These are phyloP conservation scores for Breviolum minutum DNA, from an alignment of 73 alveolate species.

Conservation along the genomic window DNA sequence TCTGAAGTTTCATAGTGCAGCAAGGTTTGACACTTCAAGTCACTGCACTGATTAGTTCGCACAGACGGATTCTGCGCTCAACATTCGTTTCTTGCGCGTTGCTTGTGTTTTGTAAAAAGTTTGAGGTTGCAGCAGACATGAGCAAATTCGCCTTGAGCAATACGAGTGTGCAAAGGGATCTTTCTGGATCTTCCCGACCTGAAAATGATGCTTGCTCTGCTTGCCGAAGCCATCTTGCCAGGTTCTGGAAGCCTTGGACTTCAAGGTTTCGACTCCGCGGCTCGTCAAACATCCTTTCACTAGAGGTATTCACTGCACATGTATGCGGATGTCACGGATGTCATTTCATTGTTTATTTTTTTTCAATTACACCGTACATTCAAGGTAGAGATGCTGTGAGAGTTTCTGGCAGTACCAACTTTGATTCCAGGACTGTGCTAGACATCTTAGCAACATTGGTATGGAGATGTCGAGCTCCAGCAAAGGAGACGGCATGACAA, in stretches of 20 bases:
- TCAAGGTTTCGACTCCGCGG: not conserved
- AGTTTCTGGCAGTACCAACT: not conserved
- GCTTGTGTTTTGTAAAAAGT: not conserved
- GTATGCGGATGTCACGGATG: too few species aligned
- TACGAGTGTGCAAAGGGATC: too few species aligned
- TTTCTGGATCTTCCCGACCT: not conserved
- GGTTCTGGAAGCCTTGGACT: constrained; percentile 1
- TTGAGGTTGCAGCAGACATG: not conserved
- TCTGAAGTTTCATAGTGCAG: too few species aligned
- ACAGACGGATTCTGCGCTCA: too few species aligned
- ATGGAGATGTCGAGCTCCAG: not conserved
- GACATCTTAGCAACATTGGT: not conserved
- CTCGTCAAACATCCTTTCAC: not conserved
- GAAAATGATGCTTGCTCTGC: not conserved
- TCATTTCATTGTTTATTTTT: too few species aligned
- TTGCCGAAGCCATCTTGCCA: not conserved
- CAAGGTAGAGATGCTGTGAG: not conserved
- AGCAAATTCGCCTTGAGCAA: not conserved
- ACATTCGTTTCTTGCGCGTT: not conserved
- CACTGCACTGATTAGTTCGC: too few species aligned
- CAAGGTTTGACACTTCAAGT: too few species aligned
- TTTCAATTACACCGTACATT: not conserved
- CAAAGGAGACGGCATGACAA: not conserved
- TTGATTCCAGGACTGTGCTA: not conserved
- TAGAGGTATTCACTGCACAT: not conserved